phyloP scores from a whole-genome alignment of 768 basidiomycete species.

The Phallus indusiatus region DNA sequence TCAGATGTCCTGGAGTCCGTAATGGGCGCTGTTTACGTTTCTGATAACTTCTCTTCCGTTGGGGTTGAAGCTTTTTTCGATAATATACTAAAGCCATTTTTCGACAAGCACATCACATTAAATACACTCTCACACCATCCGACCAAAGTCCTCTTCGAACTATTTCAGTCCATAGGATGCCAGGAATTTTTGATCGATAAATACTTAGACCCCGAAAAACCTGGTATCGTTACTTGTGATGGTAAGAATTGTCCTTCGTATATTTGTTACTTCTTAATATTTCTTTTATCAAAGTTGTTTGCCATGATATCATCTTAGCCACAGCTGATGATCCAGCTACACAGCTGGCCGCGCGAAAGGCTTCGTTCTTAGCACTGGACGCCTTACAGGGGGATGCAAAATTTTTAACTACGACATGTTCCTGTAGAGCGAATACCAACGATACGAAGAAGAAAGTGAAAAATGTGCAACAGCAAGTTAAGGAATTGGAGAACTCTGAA shows the following conservation, averaged over 20 bases:
- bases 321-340: slow-evolving; percentile 43
- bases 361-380: slow-evolving; percentile 58
- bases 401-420: slow-evolving; percentile 55
- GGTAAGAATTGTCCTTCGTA: slow-evolving; percentile 29
- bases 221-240: slow-evolving; percentile 34
- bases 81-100: slow-evolving; percentile 65
- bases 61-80: slow-evolving; percentile 61
- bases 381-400: slow-evolving; percentile 54
- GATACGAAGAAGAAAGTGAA: slow-evolving; percentile 28
- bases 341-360: slow-evolving; percentile 47
- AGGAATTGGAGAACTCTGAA: slow-evolving; percentile 1
- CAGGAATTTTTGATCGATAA: slow-evolving; percentile 54
- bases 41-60: slow-evolving; percentile 54
- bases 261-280: slow-evolving; percentile 7
- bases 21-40: slow-evolving; percentile 71
- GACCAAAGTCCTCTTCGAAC: slow-evolving; percentile 62
- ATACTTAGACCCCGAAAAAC: slow-evolving; percentile 23
- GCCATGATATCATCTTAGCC: slow-evolving; percentile 58
- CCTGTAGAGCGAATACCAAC: slow-evolving; percentile 43
- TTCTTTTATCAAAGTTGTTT: slow-evolving; percentile 38
- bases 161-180: slow-evolving; percentile 65
- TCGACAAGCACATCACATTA: slow-evolving; percentile 63
- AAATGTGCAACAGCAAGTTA: slow-evolving; percentile 20
- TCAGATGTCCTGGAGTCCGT: slow-evolving; percentile 77
- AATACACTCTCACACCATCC: slow-evolving; percentile 71